Percentiles rank a stretch among this genome's conserved stretches.
phyloP scores from a whole-genome alignment of 495 filamentous ascomycete species.

The Penicillium argentinense region DNA sequence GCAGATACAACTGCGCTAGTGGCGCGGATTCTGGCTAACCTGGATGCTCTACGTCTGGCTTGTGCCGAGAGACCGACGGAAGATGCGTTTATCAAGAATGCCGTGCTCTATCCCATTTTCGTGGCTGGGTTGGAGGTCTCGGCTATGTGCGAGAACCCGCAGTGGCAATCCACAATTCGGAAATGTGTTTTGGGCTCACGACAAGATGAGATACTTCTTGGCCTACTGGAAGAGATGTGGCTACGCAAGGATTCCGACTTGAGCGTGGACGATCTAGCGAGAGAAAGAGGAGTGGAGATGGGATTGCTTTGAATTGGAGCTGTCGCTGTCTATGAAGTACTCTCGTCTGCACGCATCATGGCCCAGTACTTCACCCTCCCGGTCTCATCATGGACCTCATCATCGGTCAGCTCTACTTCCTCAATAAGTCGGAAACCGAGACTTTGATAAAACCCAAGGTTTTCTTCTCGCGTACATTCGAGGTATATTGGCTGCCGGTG shows the following conservation, averaged over 20 bases:
- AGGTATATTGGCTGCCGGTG: conserved; percentile 18
- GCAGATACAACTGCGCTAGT: conserved; percentile 25
- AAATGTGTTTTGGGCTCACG: conserved; percentile 5
- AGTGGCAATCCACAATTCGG: conserved; percentile 20
- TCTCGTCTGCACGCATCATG: conserved; percentile 18
- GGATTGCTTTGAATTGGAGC: conserved; percentile 23
- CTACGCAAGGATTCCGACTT: conserved; percentile 7
- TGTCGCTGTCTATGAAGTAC: neutral
- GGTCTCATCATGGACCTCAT: neutral
- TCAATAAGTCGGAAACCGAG: conserved; percentile 27
- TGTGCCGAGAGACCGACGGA: conserved; percentile 19
- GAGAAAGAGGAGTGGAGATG: conserved; percentile 25
- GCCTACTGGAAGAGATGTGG: conserved; percentile 36
- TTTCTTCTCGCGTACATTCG: conserved; percentile 25
- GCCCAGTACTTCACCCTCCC: conserved; percentile 25
- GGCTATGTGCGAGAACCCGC: conserved; percentile 18
- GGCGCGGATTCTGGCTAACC: conserved; percentile 26
- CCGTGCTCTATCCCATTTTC: conserved; percentile 29
- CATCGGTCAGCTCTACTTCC: conserved; percentile 23
- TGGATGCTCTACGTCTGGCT: conserved; percentile 30
- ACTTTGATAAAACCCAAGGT: conserved; percentile 27
- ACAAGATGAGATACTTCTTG: conserved; percentile 22
- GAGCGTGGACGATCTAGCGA: conserved; percentile 27
- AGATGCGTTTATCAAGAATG: conserved; percentile 29
- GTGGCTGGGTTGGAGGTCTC: conserved; percentile 26